A percentile compares a stretch with the other conserved stretches of the same genome.
Evolutionary conservation across 495 filamentous ascomycete species (phyloP).

Genomic region (Neurospora africana): DNA sequence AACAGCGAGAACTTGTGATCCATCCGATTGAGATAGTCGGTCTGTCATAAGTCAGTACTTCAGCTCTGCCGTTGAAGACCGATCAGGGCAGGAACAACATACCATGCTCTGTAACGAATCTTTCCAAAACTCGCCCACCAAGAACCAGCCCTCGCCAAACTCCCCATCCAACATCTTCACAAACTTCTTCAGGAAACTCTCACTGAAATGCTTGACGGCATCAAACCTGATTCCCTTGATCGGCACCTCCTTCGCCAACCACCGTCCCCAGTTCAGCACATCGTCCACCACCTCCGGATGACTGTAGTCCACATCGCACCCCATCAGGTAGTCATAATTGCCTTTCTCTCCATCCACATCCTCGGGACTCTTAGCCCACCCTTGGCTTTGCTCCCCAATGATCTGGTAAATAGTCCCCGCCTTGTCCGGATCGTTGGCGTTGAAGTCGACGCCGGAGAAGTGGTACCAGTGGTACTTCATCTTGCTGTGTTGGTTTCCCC

Average conservation of each 20-base stretch:
- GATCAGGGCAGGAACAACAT: not conserved
- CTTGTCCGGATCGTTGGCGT: slow-evolving; percentile 43
- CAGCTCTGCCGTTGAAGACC: not conserved
- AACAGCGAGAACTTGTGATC: slow-evolving; percentile 49
- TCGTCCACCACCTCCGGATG: slow-evolving; percentile 56
- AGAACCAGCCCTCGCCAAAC: slow-evolving; percentile 46
- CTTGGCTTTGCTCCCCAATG: slow-evolving; percentile 45
- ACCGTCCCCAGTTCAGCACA: slow-evolving; percentile 55
- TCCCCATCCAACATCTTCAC: slow-evolving; percentile 41
- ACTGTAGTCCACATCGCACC: slow-evolving; percentile 54
- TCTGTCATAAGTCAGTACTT: not conserved
- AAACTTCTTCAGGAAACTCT: slow-evolving; percentile 52
- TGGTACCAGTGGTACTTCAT: slow-evolving; percentile 61
- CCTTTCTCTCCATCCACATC: slow-evolving; percentile 56
- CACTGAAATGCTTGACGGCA: slow-evolving; percentile 62
- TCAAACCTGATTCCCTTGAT: slow-evolving; percentile 64
- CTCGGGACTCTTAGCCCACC: slow-evolving; percentile 43
- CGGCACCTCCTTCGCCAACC: slow-evolving; percentile 48
- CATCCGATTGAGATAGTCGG: slow-evolving; percentile 47
- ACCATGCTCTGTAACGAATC: slow-evolving; percentile 42
- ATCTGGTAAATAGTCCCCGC: slow-evolving; percentile 54
- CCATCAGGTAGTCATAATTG: slow-evolving; percentile 53
- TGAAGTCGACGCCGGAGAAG: slow-evolving; percentile 61
- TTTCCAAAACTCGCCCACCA: slow-evolving; percentile 65
- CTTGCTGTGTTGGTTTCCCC: slow-evolving; percentile 46